Base-by-base conservation (phyloP, 352 stramenopile genomes). In the Phytophthora citrophthora region DNA sequence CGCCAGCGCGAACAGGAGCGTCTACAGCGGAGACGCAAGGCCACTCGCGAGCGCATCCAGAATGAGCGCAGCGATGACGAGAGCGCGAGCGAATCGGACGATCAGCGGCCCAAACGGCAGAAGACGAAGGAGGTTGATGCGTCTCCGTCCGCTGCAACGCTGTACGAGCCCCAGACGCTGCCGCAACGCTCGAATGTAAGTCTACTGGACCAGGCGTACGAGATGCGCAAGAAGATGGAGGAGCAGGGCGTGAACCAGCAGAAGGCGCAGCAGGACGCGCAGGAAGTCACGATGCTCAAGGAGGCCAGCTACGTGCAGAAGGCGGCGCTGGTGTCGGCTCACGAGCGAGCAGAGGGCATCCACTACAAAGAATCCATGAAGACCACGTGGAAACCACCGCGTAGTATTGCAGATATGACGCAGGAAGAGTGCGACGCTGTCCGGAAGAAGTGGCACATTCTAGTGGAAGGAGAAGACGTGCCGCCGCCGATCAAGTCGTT, bases 381-480 rank as follows among this genome's bases (percentile, higher is more conserved):
- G 32, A 97, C 93, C 20, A 97, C 87, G 15, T 99, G 97, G 97
- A 85, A 63, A 29, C 89, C 93, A 16, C 97, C 97, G 4, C 64
- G 65, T 2, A 89, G 88, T 49, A 96, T 99, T 51, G 62, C 91
- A 13, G 63, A 81, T 20, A 89, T 98, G 85, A 93, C 82, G 6
- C 79, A 90, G 57, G 88, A 89, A 0, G 81, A 94, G 40, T 97
- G 94, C 73, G 81, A 98, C 43, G 84, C 88, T 12, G 87, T 98
- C 40, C 90, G 97, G 26, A 94, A 98, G 49, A 99, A 99, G 74
- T 99, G 96, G 96, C 95, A 99, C 77, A 99, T 99, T 50, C 64
- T 99, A 6, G 87, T 97, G 4, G 95, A 99, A 67, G 98, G 98
- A 7, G 86, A 99, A 4, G 87, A 99, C 73, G 90, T 98, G 41